These are phyloP conservation scores for Cyclotella baltica DNA, from an alignment of 108 stramenopile species.

Conservation along the genomic window DNA sequence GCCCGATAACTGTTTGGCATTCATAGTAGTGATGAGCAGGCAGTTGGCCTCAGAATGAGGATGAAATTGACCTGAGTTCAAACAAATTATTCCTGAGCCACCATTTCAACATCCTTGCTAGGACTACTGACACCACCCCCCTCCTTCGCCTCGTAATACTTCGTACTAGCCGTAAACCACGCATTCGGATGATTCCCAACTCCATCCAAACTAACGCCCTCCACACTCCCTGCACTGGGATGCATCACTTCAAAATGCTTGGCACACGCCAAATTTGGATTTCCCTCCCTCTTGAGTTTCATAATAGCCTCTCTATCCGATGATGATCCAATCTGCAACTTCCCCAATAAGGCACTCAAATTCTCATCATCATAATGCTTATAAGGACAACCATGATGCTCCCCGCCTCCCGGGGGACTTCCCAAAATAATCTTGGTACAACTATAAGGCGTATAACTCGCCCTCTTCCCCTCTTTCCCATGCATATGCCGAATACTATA, in stretches of 20 bases:
- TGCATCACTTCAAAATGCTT: constrained; percentile 95
- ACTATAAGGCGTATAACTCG: constrained; percentile 89
- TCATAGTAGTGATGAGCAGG: too few relatives aligned
- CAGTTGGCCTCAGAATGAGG: too few relatives aligned
- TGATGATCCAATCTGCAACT: constrained; percentile 66
- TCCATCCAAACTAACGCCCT: constrained; percentile 73
- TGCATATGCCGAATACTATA: constrained; percentile 98
- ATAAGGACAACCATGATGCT: constrained; percentile 98
- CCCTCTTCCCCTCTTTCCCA: constrained; percentile 98
- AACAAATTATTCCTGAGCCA: constrained; percentile 16
- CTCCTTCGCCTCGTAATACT: constrained; percentile 59
- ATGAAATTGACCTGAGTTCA: background rate
- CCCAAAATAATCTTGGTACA: constrained; percentile 95
- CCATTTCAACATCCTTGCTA: constrained; percentile 1
- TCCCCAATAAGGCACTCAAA: constrained; percentile 61
- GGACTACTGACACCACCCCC: constrained; percentile 14
- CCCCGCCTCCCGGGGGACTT: constrained; percentile 76
- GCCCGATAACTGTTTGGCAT: too few relatives aligned
- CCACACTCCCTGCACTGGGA: constrained; percentile 56
- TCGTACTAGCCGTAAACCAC: constrained; percentile 90
- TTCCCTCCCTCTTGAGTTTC: constrained; percentile 71
- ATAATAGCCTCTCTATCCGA: constrained; percentile 82
- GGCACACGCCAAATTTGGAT: constrained; percentile 94
- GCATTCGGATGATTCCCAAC: constrained; percentile 98
- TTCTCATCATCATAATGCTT: constrained; percentile 87